Conservation (phyloP, 75 land plant genomes). For the Cunninghamia lanceolata region DNA sequence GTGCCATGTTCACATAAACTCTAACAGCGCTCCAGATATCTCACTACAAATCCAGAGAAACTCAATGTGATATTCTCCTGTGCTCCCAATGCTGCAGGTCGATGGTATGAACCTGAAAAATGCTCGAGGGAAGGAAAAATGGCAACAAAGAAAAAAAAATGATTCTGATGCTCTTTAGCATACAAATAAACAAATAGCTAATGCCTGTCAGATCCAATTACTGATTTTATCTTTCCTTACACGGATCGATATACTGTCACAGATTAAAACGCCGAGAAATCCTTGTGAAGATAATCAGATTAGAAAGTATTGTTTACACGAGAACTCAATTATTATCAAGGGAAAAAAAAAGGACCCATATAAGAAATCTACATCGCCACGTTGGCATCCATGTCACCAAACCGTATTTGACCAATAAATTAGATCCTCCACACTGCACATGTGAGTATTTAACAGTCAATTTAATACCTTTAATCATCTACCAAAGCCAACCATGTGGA, state of each 20-base stretch:
- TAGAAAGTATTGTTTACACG: background rate
- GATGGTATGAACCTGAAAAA: background rate
- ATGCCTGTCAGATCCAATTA: background rate
- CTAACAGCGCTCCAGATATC: background rate
- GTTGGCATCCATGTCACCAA: background rate
- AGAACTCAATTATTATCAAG: background rate
- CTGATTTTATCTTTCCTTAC: background rate
- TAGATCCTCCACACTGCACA: background rate
- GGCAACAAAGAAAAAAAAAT: background rate
- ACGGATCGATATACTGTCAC: background rate
- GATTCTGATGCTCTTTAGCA: background rate
- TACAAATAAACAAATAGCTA: background rate
- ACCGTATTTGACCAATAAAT: background rate
- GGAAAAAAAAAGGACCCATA: background rate
- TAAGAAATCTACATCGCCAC: background rate
- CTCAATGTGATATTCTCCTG: background rate
- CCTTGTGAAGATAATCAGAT: background rate
- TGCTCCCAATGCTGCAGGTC: background rate
- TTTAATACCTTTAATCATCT: background rate
- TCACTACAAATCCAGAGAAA: background rate
- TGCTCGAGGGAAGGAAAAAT: background rate
- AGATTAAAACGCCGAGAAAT: background rate
- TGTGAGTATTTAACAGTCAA: too few relatives aligned
- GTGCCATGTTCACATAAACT: slow-evolving; percentile 48
- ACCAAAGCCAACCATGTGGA: background rate